Evolutionary conservation across 768 basidiomycete genomes (phyloP), one percentile per base, ranked within the genome.

Genomic region (Sarcodon sp.): DNA sequence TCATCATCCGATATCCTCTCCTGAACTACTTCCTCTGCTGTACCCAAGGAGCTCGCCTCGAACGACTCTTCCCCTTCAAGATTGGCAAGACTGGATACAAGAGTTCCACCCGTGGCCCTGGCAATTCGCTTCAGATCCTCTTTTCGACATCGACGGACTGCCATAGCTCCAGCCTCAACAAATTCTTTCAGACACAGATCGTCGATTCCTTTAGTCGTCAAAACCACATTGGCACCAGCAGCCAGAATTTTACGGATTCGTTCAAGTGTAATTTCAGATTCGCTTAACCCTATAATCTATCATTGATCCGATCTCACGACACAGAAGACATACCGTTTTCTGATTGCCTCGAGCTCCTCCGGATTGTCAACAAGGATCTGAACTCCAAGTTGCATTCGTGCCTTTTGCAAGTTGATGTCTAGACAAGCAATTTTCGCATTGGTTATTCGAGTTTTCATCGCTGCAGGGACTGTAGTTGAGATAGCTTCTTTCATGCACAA

Each of bases 1-100:
- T 99, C 94, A 62, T 99, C 96, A 58, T 99, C 96, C n/a, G 90
- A 84, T 62, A 98, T 91, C 51, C 94, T 77, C 68, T 97, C 92
- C 64, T 99, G 94, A 4, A 89, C 75, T 54, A 98, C 96, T 66
- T 98, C 96, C 13, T 97, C 94, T 4, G 94, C 94, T 43, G 68
- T 71, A n/a, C 94, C 94, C 37, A 99, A 72, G 63, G 80, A 85
- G 63, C 79, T 81, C 21, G 91, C 71, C 62, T 99, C 96, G 58
- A 93, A 98, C 0, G 93, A 92, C 64, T 99, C 96, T 45, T 99
- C 94, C 38, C 96, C 94, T 53, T 99, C 94, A 9, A 99, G 73
- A 65, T 98, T 96, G 7, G 92, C 94, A 48, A 98, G 72, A 60
- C 85, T 90, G 8, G 88, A 88, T 47, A 98, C 79, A 36, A 98